Evolutionary conservation across 768 basidiomycete species (phyloP).

Genomic region (Leccinellum rugosiceps): DNA sequence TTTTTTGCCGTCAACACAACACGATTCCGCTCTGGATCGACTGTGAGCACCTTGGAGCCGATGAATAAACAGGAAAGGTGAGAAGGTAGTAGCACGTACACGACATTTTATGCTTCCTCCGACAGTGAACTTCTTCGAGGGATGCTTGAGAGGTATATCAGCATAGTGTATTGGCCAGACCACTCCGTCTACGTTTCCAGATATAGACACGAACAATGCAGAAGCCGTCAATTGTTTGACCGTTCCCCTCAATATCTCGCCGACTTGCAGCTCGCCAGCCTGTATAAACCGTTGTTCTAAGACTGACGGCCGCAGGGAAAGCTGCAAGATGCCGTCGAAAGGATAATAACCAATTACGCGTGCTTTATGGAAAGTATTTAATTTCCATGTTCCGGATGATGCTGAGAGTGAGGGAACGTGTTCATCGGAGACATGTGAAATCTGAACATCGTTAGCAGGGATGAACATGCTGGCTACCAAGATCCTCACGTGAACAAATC

Average conservation of each 20-base stretch:
- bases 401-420: constrained; percentile 75
- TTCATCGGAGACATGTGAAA: constrained; percentile 91
- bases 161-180: constrained; percentile 95
- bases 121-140: constrained; percentile 83
- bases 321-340: constrained; percentile 84
- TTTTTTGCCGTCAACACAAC: constrained; percentile 90
- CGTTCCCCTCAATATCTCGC: constrained; percentile 82
- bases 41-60: constrained; percentile 64
- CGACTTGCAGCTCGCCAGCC: constrained; percentile 77
- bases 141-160: constrained; percentile 92
- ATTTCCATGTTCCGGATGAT: constrained; percentile 75
- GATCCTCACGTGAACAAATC: constrained; percentile 80
- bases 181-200: constrained; percentile 87
- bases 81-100: constrained; percentile 42
- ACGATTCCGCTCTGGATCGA: constrained; percentile 78
- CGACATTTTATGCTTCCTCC: constrained; percentile 83
- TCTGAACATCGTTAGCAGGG: constrained; percentile 44
- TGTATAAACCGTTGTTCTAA: constrained; percentile 85
- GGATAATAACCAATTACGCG: constrained; percentile 84
- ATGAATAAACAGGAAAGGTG: neutral
- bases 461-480: neutral
- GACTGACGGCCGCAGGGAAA: constrained; percentile 81
- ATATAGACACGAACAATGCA: constrained; percentile 81
- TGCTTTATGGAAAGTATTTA: constrained; percentile 75
- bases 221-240: constrained; percentile 81